Evolutionary conservation across 352 stramenopile species (phyloP), one percentile per base, ranked within the genome.

Genomic region (Pythium dissotocum): DNA sequence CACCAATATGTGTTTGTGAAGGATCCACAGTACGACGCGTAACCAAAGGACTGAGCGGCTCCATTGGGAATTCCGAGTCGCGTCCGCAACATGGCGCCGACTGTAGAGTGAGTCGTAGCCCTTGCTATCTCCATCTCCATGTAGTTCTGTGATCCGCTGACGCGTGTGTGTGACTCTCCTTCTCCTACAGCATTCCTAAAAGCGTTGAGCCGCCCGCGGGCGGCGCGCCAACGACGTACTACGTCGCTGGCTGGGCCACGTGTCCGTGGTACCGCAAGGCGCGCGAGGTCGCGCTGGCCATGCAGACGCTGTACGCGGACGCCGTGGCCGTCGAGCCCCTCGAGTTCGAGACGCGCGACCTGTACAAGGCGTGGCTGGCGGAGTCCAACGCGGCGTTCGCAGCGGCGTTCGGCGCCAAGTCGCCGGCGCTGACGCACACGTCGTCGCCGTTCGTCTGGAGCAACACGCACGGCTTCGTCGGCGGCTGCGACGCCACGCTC

Each of bases 391-490:
- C 65, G 0, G 68, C 79, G 44, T 80, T 91, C 58, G 70, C 61
- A 5, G 40, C 35, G 0, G 68, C 70, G 28, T 85, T 91, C 24
- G 76, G 76, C 12, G 66, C 55, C 2, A 71, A 80, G 16, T 82
- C 79, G 33, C 75, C 73, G 8, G 79, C 81, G 9, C 54, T 71
- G 4, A 80, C 73, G 36, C 81, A 90, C 73, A 78, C 77, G 60
- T 88, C 83, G 72, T 94, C 83, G 64, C 85, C 85, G 54, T 93
- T 93, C 68, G 80, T 91, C 28, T 94, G 85, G 80, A 83, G 72
- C 56, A 83, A 85, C 56, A 67, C 77, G 10, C 75, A 71, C 33
- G 77, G 57, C 30, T 94, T 92, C 62, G 60, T 94, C 55, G 85
- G 85, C 38, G 83, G 83, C 6, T 90, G 83, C 54, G 82, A 94